Base-by-base conservation (phyloP, 2,329 filamentous ascomycete species). In the Phialophora tarda region DNA sequence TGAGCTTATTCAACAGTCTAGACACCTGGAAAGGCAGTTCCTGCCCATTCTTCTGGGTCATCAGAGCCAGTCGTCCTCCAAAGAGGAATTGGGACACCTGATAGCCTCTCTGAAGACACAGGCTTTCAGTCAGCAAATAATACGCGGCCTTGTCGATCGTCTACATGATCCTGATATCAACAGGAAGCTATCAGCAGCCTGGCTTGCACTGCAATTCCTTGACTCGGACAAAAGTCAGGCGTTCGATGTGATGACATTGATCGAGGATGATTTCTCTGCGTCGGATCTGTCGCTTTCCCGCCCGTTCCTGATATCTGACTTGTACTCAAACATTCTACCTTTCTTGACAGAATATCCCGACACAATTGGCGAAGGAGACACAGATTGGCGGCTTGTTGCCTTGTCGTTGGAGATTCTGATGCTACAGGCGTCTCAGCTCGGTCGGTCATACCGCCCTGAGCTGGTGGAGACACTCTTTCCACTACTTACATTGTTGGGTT, bases 401-500 rank as follows among this genome's bases (percentile, higher is more conserved):
- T 84, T 97, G 38, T 90, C 93, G 0, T 79, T 99, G 1, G 94
- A 98, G 76, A 86, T 90, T 1, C 83, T 93, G 6, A 89, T 93
- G 0, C 86, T 94, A 63, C 89, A 92, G 68, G 91, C 94, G 2
- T 82, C 85, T 28, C 86, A 86, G 21, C 82, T 90, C 44, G 85
- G 87, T 23, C 75, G 84, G 59, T 85, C 86, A 0, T 99, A 97
- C 76, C 88, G 91, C 2, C 86, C 88, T 2, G 94, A 98, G 75
- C 84, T 99, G 10, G 92, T 97, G 59, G 95, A 99, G 72, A 88
- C 93, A 0, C 81, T 99, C 12, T 99, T 97, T 76, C 93, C 95
- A 0, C 84, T 97, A n/a, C 86, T 96, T 0, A 91, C 95, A n/a
- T 86, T 93, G 59, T 82, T 99, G 17, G 93, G 92, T 3, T 93